Evolutionary conservation across 345 rosid genomes (phyloP).

Genomic region (Acer campestre): DNA sequence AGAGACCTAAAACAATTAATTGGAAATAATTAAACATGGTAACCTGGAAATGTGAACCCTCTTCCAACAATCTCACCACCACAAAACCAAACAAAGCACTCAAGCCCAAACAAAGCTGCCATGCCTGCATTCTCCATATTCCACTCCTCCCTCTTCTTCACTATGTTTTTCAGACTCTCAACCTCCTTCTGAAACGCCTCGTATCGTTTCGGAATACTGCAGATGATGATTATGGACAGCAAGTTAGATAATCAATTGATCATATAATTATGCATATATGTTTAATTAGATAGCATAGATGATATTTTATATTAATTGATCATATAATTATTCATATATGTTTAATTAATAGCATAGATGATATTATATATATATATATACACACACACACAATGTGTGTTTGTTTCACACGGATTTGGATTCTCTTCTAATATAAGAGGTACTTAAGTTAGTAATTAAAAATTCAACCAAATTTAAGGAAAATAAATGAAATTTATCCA

Average conservation of each 20-base stretch:
- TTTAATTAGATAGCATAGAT: too few relatives aligned
- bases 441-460: too few relatives aligned
- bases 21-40: slow-evolving; percentile 26
- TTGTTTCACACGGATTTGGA: too few relatives aligned
- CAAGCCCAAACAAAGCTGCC: slow-evolving; percentile 54
- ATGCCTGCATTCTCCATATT: slow-evolving; percentile 52
- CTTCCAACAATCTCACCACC: slow-evolving; percentile 58
- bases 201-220: slow-evolving; percentile 41
- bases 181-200: slow-evolving; percentile 56
- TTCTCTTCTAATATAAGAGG: background rate
- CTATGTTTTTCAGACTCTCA: slow-evolving; percentile 32
- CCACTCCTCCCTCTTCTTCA: slow-evolving; percentile 45
- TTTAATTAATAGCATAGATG: too few relatives aligned
- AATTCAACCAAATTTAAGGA: background rate
- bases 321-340: too few relatives aligned
- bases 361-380: too few relatives aligned
- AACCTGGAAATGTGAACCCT: slow-evolving; percentile 57
- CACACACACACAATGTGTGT: too few relatives aligned
- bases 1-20: too few relatives aligned
- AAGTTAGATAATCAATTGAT: background rate
- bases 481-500: background rate
- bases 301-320: background rate
- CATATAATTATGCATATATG: too few relatives aligned
- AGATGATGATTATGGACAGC: background rate
- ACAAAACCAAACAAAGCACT: slow-evolving; percentile 53